A percentile compares a stretch with the other conserved stretches of the same genome.
phyloP scores from a whole-genome alignment of 2,329 filamentous ascomycete genomes.

The Pseudocercospora ulei region DNA sequence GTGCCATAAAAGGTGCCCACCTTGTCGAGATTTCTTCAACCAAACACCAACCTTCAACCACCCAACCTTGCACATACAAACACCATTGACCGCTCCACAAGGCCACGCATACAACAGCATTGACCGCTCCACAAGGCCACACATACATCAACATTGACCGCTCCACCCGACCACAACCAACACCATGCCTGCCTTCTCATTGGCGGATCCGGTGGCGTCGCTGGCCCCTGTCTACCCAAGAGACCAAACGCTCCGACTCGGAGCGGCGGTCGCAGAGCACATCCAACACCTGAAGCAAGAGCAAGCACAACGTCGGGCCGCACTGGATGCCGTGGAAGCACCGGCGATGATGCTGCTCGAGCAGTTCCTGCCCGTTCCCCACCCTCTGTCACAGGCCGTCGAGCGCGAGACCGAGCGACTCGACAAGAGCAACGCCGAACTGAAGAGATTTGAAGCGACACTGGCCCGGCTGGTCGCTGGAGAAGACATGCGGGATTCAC shows the following conservation, averaged over 20 bases:
- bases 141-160: background rate
- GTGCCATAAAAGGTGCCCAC: too few species aligned
- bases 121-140: background rate
- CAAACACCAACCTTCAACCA: too few species aligned
- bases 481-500: background rate
- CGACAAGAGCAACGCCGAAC: background rate
- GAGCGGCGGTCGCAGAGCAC: background rate
- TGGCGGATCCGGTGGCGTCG: background rate
- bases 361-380: conserved; percentile 5
- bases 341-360: conserved; percentile 1
- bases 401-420: background rate
- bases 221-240: background rate
- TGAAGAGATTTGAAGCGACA: background rate
- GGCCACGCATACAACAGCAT: too few species aligned
- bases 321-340: background rate
- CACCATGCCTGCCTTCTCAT: conserved; percentile 5
- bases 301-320: background rate
- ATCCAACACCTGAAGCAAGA: background rate
- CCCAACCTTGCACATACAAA: too few species aligned
- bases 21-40: too few species aligned
- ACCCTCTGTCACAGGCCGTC: background rate
- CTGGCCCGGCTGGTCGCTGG: background rate
- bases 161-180: background rate
- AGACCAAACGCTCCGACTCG: background rate
- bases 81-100: too few species aligned